Conservation (phyloP, 768 basidiomycete genomes). For the Pilatotrama ljubarskyi region DNA sequence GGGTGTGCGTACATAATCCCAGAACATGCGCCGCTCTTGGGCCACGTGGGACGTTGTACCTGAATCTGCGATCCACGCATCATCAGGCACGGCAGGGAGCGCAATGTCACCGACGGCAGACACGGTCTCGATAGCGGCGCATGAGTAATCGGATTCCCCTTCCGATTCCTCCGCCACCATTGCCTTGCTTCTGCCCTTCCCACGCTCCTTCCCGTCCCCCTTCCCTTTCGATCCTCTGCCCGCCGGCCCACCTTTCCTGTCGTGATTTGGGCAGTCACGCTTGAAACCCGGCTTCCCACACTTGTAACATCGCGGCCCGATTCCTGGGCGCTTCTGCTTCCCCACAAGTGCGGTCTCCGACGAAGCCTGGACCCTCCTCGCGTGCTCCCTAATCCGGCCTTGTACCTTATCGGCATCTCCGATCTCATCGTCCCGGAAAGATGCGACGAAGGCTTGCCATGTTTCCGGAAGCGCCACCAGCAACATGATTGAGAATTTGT, state of each 20-base stretch:
- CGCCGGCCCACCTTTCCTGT: not conserved
- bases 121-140: not conserved
- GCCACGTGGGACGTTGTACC: conserved; percentile 16
- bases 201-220: not conserved
- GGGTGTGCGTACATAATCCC: conserved; percentile 1
- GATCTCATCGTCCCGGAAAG: not conserved
- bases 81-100: not conserved
- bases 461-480: conserved; percentile 36
- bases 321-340: not conserved
- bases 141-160: conserved; percentile 3
- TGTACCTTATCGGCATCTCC: not conserved
- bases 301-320: not conserved
- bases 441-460: conserved; percentile 35
- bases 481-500: conserved; percentile 34
- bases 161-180: not conserved
- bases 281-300: conserved; percentile 10
- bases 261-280: conserved; percentile 14
- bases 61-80: conserved; percentile 22
- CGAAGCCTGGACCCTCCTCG: not conserved
- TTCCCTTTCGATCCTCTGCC: not conserved
- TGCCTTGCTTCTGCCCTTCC: not conserved
- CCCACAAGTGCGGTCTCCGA: not conserved
- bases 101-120: not conserved
- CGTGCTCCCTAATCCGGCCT: not conserved
- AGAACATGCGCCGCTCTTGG: conserved; percentile 11